Evolutionary conservation across 169 alveolate species (phyloP).

Genomic region (Babesia ovis): DNA sequence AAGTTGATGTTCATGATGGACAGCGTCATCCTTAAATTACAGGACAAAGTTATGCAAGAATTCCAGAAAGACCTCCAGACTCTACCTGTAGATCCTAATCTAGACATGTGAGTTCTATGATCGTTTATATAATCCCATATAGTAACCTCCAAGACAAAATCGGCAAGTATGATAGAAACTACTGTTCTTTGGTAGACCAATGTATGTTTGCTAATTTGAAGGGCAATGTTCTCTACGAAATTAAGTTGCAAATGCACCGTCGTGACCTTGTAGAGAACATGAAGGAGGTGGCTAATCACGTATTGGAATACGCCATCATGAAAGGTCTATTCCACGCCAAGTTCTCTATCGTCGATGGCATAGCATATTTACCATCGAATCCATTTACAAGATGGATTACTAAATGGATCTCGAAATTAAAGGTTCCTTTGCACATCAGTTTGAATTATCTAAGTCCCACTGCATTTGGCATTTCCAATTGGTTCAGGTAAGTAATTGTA

Average conservation of each 20-base stretch:
- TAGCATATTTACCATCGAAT: conserved; percentile 30
- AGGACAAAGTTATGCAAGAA: conserved; percentile 24
- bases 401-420: conserved; percentile 18
- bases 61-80: conserved; percentile 28
- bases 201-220: conserved; percentile 20
- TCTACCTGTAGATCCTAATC: conserved; percentile 24
- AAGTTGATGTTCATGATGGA: conserved; percentile 36
- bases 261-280: conserved; percentile 25
- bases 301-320: conserved; percentile 41
- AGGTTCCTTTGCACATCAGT: conserved; percentile 44
- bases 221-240: conserved; percentile 13
- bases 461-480: conserved; percentile 65
- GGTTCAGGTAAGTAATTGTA: conserved; percentile 43
- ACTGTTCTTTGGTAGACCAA: conserved; percentile 24
- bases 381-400: conserved; percentile 4
- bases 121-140: background rate
- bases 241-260: conserved; percentile 31
- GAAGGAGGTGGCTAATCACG: conserved; percentile 48
- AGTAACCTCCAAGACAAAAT: conserved; percentile 40
- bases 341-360: conserved; percentile 55
- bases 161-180: conserved; percentile 30
- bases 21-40: conserved; percentile 16
- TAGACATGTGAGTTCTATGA: conserved; percentile 7
- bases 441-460: conserved; percentile 51
- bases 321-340: conserved; percentile 40